These are phyloP conservation scores for Microbotryum silenes-acaulis DNA, from an alignment of 1,284 basidiomycete genomes.

Conservation along the genomic window DNA sequence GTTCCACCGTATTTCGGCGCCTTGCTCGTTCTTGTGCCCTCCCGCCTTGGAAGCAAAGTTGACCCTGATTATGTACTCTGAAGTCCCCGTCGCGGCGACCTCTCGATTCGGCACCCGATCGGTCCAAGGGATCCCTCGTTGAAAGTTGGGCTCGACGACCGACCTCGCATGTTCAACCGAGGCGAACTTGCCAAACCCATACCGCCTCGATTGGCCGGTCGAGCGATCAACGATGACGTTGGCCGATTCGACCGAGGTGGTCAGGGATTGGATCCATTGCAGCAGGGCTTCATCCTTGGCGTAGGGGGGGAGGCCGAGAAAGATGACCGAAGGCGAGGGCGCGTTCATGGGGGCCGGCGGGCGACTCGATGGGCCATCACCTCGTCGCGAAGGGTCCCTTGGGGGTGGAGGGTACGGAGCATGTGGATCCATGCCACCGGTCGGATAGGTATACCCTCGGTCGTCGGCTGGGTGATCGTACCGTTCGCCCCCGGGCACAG, in stretches of 20 bases:
- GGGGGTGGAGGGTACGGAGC: too few relatives aligned
- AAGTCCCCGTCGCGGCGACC: conserved; percentile 15
- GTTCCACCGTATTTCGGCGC: conserved; percentile 49
- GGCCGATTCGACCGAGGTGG: conserved; percentile 46
- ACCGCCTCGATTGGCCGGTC: conserved; percentile 80
- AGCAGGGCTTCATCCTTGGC: conserved; percentile 18
- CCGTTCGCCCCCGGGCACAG: too few relatives aligned
- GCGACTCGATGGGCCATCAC: too few relatives aligned
- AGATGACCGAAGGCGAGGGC: conserved; percentile 32
- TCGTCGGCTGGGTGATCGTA: too few relatives aligned
- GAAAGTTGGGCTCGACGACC: conserved; percentile 66
- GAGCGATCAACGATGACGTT: conserved; percentile 88
- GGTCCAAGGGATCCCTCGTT: conserved; percentile 24
- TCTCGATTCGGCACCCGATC: conserved; percentile 14
- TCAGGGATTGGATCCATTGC: conserved; percentile 33
- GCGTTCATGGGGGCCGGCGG: neutral
- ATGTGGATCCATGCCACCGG: too few relatives aligned
- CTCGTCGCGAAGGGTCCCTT: too few relatives aligned
- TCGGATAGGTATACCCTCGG: too few relatives aligned
- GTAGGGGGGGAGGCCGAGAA: conserved; percentile 34
- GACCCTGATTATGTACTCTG: conserved; percentile 24
- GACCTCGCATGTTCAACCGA: conserved; percentile 64
- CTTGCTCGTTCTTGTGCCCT: conserved; percentile 44
- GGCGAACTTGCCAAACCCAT: conserved; percentile 86
- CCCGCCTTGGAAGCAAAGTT: conserved; percentile 44